Percentiles rank a stretch among this genome's conserved stretches.
Conservation (phyloP, 2,329 filamentous ascomycete species). For the Trichoderma oligosporum region DNA sequence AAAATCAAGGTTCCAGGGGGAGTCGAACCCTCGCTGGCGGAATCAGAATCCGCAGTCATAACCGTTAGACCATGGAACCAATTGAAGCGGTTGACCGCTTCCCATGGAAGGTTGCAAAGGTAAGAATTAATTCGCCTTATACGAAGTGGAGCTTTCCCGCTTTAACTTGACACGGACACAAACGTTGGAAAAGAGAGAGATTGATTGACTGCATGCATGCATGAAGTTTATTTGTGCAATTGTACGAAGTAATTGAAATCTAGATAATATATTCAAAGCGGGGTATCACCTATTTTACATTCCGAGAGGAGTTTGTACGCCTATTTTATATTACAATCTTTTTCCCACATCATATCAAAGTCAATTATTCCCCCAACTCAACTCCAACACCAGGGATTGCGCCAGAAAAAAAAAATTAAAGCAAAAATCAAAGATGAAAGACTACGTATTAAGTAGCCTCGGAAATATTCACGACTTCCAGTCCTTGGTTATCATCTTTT, state of each 20-base stretch:
- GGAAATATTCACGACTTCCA: conserved; percentile 45
- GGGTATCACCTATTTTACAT: conserved; percentile 18
- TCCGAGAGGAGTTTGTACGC: conserved; percentile 12
- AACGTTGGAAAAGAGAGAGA: too few relatives aligned
- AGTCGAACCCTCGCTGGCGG: conserved; percentile 23
- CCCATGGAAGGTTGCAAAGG: conserved; percentile 2
- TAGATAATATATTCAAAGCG: background rate
- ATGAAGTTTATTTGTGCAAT: too few relatives aligned
- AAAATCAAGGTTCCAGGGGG: conserved; percentile 20
- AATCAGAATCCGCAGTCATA: conserved; percentile 23
- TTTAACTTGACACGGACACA: too few relatives aligned
- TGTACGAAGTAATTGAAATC: background rate
- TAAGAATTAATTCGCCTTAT: background rate
- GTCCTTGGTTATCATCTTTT: conserved; percentile 55
- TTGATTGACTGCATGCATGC: too few relatives aligned
- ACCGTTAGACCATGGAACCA: conserved; percentile 22
- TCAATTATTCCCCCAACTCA: background rate
- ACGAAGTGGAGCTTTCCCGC: too few relatives aligned
- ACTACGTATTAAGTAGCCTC: conserved; percentile 12
- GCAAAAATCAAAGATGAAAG: too few relatives aligned
- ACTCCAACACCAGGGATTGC: background rate
- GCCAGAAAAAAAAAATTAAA: background rate
- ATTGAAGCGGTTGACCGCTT: conserved; percentile 14
- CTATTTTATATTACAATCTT: conserved; percentile 6
- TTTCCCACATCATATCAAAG: background rate